Conservation (phyloP, 1,284 basidiomycete genomes). For the Apiotrichum sp. region DNA sequence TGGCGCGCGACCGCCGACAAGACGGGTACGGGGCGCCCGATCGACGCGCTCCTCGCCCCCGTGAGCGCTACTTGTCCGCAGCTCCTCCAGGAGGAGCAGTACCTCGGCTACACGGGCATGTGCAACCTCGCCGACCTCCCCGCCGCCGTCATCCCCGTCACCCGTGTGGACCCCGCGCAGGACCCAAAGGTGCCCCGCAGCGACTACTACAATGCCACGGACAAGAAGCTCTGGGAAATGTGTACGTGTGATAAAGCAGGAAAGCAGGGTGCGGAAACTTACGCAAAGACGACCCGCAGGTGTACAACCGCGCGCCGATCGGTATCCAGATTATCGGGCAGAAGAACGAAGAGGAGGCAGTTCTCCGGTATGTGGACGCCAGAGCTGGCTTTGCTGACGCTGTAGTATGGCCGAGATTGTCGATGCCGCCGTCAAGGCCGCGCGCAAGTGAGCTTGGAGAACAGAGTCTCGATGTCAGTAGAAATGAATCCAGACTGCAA, state of each 20-base stretch:
- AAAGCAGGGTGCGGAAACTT: too few relatives aligned
- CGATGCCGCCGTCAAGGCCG: slow-evolving; percentile 9
- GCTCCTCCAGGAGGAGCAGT: slow-evolving; percentile 51
- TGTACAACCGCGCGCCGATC: slow-evolving; percentile 57
- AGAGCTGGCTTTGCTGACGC: too few relatives aligned
- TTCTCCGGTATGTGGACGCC: background rate
- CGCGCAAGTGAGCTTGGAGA: background rate
- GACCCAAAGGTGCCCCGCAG: slow-evolving; percentile 44
- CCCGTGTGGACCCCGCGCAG: slow-evolving; percentile 52
- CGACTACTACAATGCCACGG: slow-evolving; percentile 50
- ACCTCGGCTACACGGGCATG: slow-evolving; percentile 24
- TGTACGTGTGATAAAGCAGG: slow-evolving; percentile 55
- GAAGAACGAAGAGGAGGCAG: slow-evolving; percentile 63
- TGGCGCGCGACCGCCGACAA: slow-evolving; percentile 7
- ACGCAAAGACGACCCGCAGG: slow-evolving; percentile 53
- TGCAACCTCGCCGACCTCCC: slow-evolving; percentile 53
- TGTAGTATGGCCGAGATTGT: slow-evolving; percentile 5
- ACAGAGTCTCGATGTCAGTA: too few relatives aligned
- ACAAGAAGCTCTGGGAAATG: slow-evolving; percentile 51
- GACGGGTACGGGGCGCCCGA: slow-evolving; percentile 9
- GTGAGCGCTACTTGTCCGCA: slow-evolving; percentile 45
- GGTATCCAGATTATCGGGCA: slow-evolving; percentile 60
- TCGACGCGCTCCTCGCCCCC: slow-evolving; percentile 15
- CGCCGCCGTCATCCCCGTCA: slow-evolving; percentile 57
- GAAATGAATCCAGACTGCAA: too few relatives aligned